Evolutionary conservation across 345 rosid species (phyloP).

Genomic region (Capsella bursapastoris): DNA sequence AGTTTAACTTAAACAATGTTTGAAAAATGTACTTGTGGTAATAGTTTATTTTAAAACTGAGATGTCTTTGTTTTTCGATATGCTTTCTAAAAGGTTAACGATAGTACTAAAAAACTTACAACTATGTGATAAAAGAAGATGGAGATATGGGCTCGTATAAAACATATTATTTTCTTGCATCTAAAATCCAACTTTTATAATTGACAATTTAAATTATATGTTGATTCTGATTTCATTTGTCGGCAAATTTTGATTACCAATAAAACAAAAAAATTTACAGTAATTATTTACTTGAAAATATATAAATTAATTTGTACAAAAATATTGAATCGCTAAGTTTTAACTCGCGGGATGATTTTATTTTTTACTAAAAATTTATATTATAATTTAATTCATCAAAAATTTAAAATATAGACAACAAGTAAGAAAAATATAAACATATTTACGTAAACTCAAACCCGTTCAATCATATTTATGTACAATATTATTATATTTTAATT

Average conservation of each 20-base stretch:
- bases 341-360: too few species aligned
- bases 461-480: too few species aligned
- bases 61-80: conserved; percentile 4
- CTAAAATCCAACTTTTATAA: background rate
- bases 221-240: background rate
- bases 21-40: conserved; percentile 33
- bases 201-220: background rate
- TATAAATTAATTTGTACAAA: too few species aligned
- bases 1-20: background rate
- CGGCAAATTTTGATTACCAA: background rate
- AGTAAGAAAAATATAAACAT: too few species aligned
- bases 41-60: conserved; percentile 16
- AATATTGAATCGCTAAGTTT: too few species aligned
- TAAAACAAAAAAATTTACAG: too few species aligned
- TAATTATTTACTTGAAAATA: too few species aligned
- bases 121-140: background rate
- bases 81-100: conserved; percentile 5
- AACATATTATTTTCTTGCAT: background rate
- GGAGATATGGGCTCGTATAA: conserved; percentile 8
- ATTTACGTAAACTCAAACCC: too few species aligned
- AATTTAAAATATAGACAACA: too few species aligned
- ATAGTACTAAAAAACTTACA: background rate
- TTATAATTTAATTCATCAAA: too few species aligned
- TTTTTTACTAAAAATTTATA: too few species aligned
- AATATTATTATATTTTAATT: too few species aligned